A percentile compares a stretch with the other conserved stretches of the same genome.
Conservation (phyloP, 305 asterid species). For the Solanum hybrid region DNA sequence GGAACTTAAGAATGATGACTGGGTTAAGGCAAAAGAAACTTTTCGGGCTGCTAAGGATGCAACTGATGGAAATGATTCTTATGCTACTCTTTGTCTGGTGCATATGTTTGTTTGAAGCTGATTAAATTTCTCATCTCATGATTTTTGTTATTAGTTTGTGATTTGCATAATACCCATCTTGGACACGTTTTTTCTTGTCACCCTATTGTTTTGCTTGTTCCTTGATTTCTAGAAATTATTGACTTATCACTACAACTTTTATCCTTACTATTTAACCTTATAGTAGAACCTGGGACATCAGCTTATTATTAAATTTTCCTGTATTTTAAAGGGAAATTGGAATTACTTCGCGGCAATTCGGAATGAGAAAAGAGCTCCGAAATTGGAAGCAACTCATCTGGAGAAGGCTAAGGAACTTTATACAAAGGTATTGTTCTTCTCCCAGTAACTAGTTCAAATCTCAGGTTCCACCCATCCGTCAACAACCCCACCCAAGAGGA, state of each 20-base stretch:
- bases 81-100: constrained; percentile 97
- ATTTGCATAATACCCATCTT: background rate
- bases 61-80: constrained; percentile 73
- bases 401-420: constrained; percentile 97
- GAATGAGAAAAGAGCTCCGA: constrained; percentile 87
- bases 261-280: constrained; percentile 9
- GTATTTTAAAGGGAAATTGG: constrained; percentile 77
- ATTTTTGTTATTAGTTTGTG: background rate
- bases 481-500: background rate
- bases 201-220: background rate
- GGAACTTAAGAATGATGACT: constrained; percentile 98
- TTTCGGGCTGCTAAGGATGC: constrained; percentile 82
- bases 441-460: background rate
- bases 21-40: constrained; percentile 99
- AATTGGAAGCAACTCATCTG: constrained; percentile 91
- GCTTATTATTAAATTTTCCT: constrained; percentile 20
- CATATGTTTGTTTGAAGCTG: constrained; percentile 10
- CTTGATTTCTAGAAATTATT: constrained; percentile 5
- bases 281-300: constrained; percentile 1
- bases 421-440: constrained; percentile 56
- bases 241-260: constrained; percentile 4
- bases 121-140: constrained; percentile 7
- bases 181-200: background rate
- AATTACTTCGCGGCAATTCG: constrained; percentile 96
- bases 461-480: background rate